phyloP scores from a whole-genome alignment of 495 filamentous ascomycete genomes.

The Aspergillus saccharolyticus region DNA sequence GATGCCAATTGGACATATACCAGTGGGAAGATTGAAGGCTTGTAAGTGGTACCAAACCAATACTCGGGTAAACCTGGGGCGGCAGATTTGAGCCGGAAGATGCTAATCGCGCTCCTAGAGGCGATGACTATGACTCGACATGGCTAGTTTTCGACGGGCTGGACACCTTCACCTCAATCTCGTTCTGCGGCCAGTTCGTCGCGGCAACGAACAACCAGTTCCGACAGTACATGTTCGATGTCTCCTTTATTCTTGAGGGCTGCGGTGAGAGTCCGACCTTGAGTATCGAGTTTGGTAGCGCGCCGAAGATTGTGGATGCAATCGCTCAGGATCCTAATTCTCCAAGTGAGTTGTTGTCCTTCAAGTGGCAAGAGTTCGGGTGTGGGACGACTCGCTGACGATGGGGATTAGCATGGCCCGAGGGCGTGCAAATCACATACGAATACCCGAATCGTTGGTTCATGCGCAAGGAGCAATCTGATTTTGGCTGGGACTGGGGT shows the following conservation, averaged over 20 bases:
- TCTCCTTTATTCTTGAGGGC: slow-evolving; percentile 44
- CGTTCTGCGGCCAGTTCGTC: slow-evolving; percentile 55
- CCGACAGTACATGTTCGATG: slow-evolving; percentile 64
- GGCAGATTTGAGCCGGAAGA: neutral
- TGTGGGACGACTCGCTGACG: slow-evolving; percentile 4
- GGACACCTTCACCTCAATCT: slow-evolving; percentile 60
- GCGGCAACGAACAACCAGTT: slow-evolving; percentile 68
- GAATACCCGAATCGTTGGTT: slow-evolving; percentile 55
- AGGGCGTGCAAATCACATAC: slow-evolving; percentile 35
- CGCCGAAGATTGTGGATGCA: slow-evolving; percentile 45
- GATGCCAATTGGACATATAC: slow-evolving; percentile 61
- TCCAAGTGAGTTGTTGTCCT: slow-evolving; percentile 29
- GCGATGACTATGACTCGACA: slow-evolving; percentile 27
- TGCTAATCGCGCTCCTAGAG: slow-evolving; percentile 13
- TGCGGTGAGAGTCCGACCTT: slow-evolving; percentile 41
- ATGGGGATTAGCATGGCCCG: slow-evolving; percentile 38
- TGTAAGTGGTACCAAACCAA: slow-evolving; percentile 32
- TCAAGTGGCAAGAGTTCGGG: neutral
- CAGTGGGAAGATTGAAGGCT: slow-evolving; percentile 40
- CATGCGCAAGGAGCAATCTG: slow-evolving; percentile 64
- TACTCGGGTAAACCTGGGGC: neutral
- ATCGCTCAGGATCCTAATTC: slow-evolving; percentile 53
- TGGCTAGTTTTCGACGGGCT: slow-evolving; percentile 62
- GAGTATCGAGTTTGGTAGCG: slow-evolving; percentile 54
- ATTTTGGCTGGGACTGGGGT: slow-evolving; percentile 72